A percentile compares a stretch with the other conserved stretches of the same genome.
These are phyloP conservation scores for Kockovaella imperatae DNA, from an alignment of 768 basidiomycete species.

Conservation along the genomic window DNA sequence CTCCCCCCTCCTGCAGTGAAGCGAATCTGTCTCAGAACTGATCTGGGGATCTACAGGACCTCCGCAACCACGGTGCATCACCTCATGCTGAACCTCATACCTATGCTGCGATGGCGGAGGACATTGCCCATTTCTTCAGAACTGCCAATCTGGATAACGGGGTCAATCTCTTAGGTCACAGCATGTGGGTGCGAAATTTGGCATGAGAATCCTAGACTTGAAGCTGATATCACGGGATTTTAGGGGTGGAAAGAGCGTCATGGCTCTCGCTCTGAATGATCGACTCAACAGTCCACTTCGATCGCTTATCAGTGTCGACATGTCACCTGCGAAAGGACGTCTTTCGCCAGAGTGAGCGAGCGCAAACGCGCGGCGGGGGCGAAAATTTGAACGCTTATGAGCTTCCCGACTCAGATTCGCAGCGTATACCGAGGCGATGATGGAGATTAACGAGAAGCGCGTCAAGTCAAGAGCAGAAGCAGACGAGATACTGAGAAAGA, in stretches of 20 bases:
- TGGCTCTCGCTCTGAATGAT: constrained; percentile 42
- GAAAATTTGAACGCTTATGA: neutral
- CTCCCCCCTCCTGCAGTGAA: neutral
- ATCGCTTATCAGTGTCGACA: constrained; percentile 62
- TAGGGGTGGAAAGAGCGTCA: constrained; percentile 65
- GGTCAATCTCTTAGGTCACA: constrained; percentile 76
- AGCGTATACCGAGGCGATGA: constrained; percentile 64
- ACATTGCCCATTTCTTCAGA: constrained; percentile 62
- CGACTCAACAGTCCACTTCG: constrained; percentile 34
- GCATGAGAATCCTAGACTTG: neutral
- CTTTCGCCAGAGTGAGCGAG: constrained; percentile 56
- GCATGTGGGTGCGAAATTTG: constrained; percentile 59
- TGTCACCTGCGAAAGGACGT: constrained; percentile 59
- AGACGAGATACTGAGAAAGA: constrained; percentile 55
- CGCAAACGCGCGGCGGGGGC: constrained; percentile 1
- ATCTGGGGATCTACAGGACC: constrained; percentile 62
- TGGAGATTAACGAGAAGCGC: constrained; percentile 56
- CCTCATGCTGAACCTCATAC: constrained; percentile 67
- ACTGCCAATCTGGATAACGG: constrained; percentile 49
- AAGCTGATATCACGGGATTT: neutral
- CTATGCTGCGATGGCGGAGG: constrained; percentile 70
- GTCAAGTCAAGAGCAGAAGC: constrained; percentile 64
- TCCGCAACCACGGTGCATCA: constrained; percentile 82
- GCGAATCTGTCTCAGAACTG: neutral
- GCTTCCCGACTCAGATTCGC: constrained; percentile 47